Percentiles rank a stretch among this genome's conserved stretches.
Conservation (phyloP, 805 yeast species). For the Cyberlindnera americana region DNA sequence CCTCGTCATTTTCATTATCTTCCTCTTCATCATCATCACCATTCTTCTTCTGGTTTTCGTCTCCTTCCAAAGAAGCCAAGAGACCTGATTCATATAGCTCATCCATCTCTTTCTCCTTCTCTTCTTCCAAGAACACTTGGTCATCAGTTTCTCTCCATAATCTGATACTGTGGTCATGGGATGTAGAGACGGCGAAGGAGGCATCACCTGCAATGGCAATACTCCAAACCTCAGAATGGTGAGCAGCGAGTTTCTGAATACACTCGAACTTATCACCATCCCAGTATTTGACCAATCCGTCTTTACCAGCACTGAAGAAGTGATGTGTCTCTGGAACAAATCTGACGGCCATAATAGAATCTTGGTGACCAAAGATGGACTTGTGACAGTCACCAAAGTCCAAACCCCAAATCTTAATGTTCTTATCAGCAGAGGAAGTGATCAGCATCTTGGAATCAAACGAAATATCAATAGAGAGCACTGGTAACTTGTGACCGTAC, state of each 20-base stretch:
- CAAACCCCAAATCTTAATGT: constrained; percentile 96
- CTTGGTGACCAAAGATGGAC: constrained; percentile 95
- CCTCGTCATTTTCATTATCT: constrained; percentile 50
- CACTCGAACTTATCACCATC: constrained; percentile 97
- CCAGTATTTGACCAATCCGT: constrained; percentile 90
- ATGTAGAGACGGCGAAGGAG: constrained; percentile 67
- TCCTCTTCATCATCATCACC: constrained; percentile 36
- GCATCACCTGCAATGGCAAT: constrained; percentile 75
- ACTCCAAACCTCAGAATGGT: constrained; percentile 93
- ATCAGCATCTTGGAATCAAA: constrained; percentile 81
- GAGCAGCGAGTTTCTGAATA: constrained; percentile 81
- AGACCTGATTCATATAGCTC: constrained; percentile 84
- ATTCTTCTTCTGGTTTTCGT: constrained; percentile 35
- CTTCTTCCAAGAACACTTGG: constrained; percentile 95
- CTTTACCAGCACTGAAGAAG: constrained; percentile 88
- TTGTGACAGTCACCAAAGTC: constrained; percentile 99
- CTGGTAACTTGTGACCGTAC: constrained; percentile 97
- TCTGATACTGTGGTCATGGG: constrained; percentile 92
- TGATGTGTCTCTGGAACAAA: constrained; percentile 85
- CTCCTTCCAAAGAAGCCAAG: constrained; percentile 64
- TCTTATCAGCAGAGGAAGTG: constrained; percentile 96
- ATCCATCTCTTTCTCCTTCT: constrained; percentile 92
- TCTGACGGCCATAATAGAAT: constrained; percentile 83
- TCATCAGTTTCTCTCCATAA: constrained; percentile 94
- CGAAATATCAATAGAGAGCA: constrained; percentile 87